Evolutionary conservation across 768 basidiomycete genomes (phyloP), one percentile per base, ranked within the genome.

Genomic region (Phanerodontia chrysosporium): DNA sequence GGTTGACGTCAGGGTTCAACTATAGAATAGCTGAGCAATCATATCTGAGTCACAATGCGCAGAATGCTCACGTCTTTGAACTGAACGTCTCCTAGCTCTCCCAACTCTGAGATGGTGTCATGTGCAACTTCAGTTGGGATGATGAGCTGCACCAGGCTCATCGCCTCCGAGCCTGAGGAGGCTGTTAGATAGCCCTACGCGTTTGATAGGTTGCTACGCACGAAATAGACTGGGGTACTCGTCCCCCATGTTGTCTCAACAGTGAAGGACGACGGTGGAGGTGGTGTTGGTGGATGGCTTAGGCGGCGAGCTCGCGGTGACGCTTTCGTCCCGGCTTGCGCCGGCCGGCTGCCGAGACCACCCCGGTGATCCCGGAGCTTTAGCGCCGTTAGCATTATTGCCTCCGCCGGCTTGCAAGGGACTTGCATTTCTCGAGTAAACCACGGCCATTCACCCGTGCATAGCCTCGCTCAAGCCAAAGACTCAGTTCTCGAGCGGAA

Each of bases 101-200:
- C 97, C 18, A 99, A 85, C 71, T 96, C 94, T 54, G 90, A 87
- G 61, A 98, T 92, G 49, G 96, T 92, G 70, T 98, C 94, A 73
- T 99, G 97, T 28, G 95, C 93, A 61, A 96, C 93, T 80, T 99
- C 97, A 39, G 91, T 89, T 45, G 96, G 97, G 65, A 98, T 90
- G 71, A 94, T 95, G 68, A 99, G 86, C 80, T 98, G 94, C 63
- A 96, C 90, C 76, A 95, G 79, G 80, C 94, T 96, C 95, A 98
- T 98, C 79, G 86, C 83, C 78, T 97, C 95, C 82, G 95, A 98
- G 58, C 92, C 95, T 97, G 55, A 13, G n/a, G n/a, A n/a, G n/a
- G n/a, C n/a, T n/a, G n/a, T n/a, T n/a, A n/a, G n/a, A n/a, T n/a
- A n/a, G n/a, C n/a, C n/a, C n/a, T n/a, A n/a, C n/a, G n/a, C n/a